Base-by-base conservation (phyloP, 176 grass and related monocot genomes). In the Cocos nucifera region DNA sequence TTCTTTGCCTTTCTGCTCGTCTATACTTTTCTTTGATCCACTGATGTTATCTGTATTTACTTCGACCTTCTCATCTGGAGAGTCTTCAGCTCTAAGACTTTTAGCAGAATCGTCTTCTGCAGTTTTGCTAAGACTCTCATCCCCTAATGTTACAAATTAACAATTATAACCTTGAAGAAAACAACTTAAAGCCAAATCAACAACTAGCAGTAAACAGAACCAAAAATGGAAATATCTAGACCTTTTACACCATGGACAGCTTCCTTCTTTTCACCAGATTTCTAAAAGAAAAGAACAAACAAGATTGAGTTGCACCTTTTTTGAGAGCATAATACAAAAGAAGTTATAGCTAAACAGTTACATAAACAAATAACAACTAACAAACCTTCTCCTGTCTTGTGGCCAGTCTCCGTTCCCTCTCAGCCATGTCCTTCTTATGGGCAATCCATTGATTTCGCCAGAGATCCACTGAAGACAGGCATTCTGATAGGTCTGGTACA, bases 371-470 rank as follows among this genome's bases (percentile, higher is more conserved):
- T 60, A 21, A 18, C 17, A 58, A 39, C 28, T 79, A 76, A 58
- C 16, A 77, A 69, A 96, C 93, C 79, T 86, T 97, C 57, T 88
- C 87, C 51, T 89, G 72, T 70, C 75, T 93, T 56, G 67, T 10
- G 78, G 69, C 29, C 19, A 60, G 61, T 49, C 74, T 50, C 15
- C 3, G 73, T 29, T 89, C 87, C 60, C 71, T 92, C 62, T 98
- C 94, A 56, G 67, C 54, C 54, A 80, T 69, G 15, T 69, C 67
- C 57, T 81, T 92, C 78, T 70, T 88, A 51, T 92, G 67, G 18
- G 77, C 29, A 63, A 86, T 73, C 94, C 88, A 98, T 54, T 98
- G 78, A 50, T 51, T 70, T 84, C 68, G 82, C 94, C 94, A 98
- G 49, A 57, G 53, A 70, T 98, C 85, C 49, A 81, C 50, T 62